Conservation (phyloP, 257 asterid species). For the Scutellaria minor region DNA sequence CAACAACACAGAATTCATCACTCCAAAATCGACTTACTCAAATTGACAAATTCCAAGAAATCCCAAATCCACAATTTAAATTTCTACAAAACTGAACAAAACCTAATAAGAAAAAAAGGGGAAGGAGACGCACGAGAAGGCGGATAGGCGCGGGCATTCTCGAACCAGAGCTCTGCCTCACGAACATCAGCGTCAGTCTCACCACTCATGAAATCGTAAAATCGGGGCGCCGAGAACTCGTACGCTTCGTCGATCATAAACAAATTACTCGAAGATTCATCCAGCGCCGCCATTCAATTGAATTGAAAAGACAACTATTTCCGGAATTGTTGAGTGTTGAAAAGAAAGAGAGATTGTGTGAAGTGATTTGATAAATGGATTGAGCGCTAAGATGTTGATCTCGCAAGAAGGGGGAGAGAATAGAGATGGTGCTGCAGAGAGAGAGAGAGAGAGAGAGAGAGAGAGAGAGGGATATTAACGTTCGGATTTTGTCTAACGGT, state of each 20-base stretch:
- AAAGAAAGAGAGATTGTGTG: constrained; percentile 5
- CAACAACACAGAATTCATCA: neutral
- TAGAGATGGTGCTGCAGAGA: constrained; percentile 3
- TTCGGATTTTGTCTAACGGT: constrained; percentile 60
- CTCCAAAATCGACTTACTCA: neutral
- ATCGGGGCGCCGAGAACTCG: constrained; percentile 85
- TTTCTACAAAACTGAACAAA: neutral
- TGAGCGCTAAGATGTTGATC: constrained; percentile 32
- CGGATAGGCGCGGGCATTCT: constrained; percentile 56
- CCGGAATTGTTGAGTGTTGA: neutral
- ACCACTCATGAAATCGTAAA: constrained; percentile 64
- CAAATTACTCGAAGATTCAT: constrained; percentile 46
- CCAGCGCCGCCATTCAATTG: constrained; percentile 53
- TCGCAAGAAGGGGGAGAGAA: constrained; percentile 16
- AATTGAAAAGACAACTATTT: neutral
- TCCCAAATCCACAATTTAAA: neutral
- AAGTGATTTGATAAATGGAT: neutral
- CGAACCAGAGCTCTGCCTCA: constrained; percentile 89
- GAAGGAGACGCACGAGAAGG: constrained; percentile 81
- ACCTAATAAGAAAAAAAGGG: neutral
- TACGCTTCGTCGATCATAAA: constrained; percentile 65
- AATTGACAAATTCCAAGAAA: neutral
- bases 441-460: constrained; percentile 26
- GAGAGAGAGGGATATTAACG: constrained; percentile 45
- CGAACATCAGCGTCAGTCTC: constrained; percentile 68